Evolutionary conservation across 1,139 yeast species (phyloP).

Genomic region (Yamadazyma friedrichii): DNA sequence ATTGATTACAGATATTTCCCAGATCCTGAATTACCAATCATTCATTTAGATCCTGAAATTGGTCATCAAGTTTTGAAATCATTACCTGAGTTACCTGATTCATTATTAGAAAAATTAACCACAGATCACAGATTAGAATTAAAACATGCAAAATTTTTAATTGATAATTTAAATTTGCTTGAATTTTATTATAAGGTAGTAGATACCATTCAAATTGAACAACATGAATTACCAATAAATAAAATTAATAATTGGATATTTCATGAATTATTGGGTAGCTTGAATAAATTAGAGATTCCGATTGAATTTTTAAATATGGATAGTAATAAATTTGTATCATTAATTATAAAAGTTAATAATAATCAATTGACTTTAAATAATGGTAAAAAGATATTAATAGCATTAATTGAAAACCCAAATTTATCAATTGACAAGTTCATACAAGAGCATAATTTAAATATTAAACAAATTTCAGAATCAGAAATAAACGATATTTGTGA

Average conservation of each 20-base stretch:
- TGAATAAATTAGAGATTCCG: slow-evolving; percentile 49
- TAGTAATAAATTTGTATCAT: slow-evolving; percentile 20
- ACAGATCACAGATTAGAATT: slow-evolving; percentile 49
- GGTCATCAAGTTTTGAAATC: slow-evolving; percentile 30
- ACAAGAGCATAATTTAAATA: slow-evolving; percentile 16
- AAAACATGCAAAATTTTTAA: slow-evolving; percentile 68
- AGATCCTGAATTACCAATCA: slow-evolving; percentile 78
- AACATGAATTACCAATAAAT: slow-evolving; percentile 24
- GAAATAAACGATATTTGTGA: slow-evolving; percentile 54
- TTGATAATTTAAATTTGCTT: slow-evolving; percentile 44
- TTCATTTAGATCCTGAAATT: slow-evolving; percentile 44
- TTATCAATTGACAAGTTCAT: slow-evolving; percentile 43
- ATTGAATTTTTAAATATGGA: slow-evolving; percentile 39
- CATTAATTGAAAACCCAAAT: slow-evolving; percentile 49
- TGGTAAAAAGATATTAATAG: slow-evolving; percentile 62
- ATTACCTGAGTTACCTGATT: slow-evolving; percentile 69
- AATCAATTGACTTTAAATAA: slow-evolving; percentile 46
- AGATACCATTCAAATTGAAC: slow-evolving; percentile 18
- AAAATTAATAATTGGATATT: slow-evolving; percentile 78
- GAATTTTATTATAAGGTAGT: slow-evolving; percentile 53
- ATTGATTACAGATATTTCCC: slow-evolving; percentile 93
- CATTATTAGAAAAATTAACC: slow-evolving; percentile 48
- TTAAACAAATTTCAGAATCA: slow-evolving; percentile 44
- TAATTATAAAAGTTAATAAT: slow-evolving; percentile 24
- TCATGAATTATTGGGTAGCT: slow-evolving; percentile 74